Percentiles rank a stretch among this genome's conserved stretches.
Evolutionary conservation across 768 basidiomycete species (phyloP).

Genomic region (Lactarius psammicola): DNA sequence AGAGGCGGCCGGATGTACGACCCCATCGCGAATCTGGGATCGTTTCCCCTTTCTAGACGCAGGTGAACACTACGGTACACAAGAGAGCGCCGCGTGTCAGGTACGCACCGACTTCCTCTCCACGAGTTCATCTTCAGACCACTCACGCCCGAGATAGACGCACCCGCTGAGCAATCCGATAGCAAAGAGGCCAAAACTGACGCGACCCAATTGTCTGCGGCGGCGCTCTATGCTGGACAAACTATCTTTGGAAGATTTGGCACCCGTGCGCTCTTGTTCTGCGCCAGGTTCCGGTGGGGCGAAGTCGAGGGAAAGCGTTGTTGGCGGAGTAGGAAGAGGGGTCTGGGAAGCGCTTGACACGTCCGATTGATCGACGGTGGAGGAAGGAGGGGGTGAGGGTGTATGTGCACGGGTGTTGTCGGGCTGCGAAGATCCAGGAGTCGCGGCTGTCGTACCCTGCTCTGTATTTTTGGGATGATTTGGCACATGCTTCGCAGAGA

Average conservation of each 20-base stretch:
- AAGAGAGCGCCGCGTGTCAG: neutral
- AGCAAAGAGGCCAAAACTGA: constrained; percentile 52
- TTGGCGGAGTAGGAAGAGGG: constrained; percentile 40
- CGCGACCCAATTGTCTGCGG: constrained; percentile 54
- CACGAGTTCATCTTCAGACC: constrained; percentile 70
- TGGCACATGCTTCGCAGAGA: neutral
- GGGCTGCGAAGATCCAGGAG: neutral
- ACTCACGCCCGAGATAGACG: constrained; percentile 73
- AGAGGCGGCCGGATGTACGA: constrained; percentile 60
- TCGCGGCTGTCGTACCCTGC: neutral
- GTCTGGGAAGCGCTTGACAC: constrained; percentile 11
- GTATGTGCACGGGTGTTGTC: neutral
- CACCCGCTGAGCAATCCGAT: constrained; percentile 56
- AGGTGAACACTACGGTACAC: constrained; percentile 8
- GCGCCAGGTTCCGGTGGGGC: constrained; percentile 43
- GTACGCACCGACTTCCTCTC: constrained; percentile 57
- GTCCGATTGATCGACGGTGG: constrained; percentile 7
- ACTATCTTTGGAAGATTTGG: constrained; percentile 72
- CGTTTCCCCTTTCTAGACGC: constrained; percentile 51
- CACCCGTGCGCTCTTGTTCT: constrained; percentile 62
- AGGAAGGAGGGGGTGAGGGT: neutral
- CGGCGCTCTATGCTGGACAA: constrained; percentile 76
- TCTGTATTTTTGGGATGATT: constrained; percentile 13
- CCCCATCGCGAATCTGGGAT: constrained; percentile 63
- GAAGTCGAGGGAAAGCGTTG: constrained; percentile 51